Conservation (phyloP, 2,329 filamentous ascomycete species). For the Claviceps citrina region DNA sequence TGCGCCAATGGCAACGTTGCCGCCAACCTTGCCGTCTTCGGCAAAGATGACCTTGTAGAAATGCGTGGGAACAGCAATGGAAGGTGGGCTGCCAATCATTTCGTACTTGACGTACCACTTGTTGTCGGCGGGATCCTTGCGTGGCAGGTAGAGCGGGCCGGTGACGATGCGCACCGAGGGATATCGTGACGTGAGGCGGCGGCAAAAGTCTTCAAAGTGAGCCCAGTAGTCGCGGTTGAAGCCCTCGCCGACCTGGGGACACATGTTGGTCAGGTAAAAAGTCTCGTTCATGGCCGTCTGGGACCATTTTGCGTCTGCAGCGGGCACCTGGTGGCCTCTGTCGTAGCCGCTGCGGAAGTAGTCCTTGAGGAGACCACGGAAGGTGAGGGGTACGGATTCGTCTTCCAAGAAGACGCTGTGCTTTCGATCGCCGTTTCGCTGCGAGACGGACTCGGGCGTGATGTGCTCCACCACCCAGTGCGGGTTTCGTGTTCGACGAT, state of each 20-base stretch:
- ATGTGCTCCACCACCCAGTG: conserved; percentile 96
- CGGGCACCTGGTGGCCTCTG: conserved; percentile 90
- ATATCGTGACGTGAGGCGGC: conserved; percentile 64
- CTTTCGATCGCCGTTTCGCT: conserved; percentile 66
- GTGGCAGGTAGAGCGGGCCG: conserved; percentile 82
- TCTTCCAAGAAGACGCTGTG: conserved; percentile 77
- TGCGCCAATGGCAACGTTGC: conserved; percentile 75
- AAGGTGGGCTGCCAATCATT: conserved; percentile 84
- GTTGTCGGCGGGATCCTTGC: conserved; percentile 62
- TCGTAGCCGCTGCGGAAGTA: conserved; percentile 94
- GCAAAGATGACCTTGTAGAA: conserved; percentile 99
- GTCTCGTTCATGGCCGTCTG: conserved; percentile 91
- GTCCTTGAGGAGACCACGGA: conserved; percentile 80
- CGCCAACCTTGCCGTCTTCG: conserved; percentile 56
- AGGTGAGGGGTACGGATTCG: conserved; percentile 60
- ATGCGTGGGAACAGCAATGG: conserved; percentile 90
- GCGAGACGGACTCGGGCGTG: conserved; percentile 66
- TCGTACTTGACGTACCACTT: conserved; percentile 96
- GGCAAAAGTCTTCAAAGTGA: conserved; percentile 94
- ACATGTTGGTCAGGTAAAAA: conserved; percentile 91
- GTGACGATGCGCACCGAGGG: conserved; percentile 84
- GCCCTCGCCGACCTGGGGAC: conserved; percentile 90
- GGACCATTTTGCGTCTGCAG: conserved; percentile 90
- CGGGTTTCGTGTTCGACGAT: conserved; percentile 81
- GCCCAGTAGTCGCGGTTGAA: conserved; percentile 99